Base-by-base conservation (phyloP, 1,139 yeast species). In the Diutina pseudorugosa region DNA sequence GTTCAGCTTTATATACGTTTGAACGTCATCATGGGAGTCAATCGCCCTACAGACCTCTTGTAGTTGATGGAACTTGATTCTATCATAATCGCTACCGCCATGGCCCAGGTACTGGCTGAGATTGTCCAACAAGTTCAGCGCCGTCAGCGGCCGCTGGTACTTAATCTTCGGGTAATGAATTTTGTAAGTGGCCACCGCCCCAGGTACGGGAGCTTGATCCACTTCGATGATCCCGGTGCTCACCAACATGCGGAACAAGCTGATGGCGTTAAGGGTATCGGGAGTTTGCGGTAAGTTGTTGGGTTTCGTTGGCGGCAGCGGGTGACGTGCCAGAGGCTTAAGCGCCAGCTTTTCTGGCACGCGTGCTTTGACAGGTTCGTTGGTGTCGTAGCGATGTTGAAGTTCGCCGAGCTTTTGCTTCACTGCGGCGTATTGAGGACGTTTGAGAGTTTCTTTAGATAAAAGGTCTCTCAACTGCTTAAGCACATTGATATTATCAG, bases 401-500 rank as follows among this genome's bases (percentile, higher is more conserved):
- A 45, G 40, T 16, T 27, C 49, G n/a, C 14, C 19, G n/a, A 45
- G 21, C 40, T 45, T 45, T 9, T n/a, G 21, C 27, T 27, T 27
- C 23, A 45, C 49, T 9, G 49, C 49, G 6, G 27, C 40, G 12
- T 16, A 27, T 5, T 78, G 80, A 25, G 67, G 65, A 9, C 64
- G 62, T 41, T 70, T 72, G 65, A 79, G 73, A 12, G 62, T 61
- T 55, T 66, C 73, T 57, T 62, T 68, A 16, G 63, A 62, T 52
- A 79, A 64, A 40, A 78, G 67, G 14, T 55, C 57, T 44, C 70
- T 68, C 53, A 79, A 66, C 57, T 77, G 77, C 47, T 64, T 65
- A 56, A 79, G 70, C 1, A 80, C 77, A 52, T 70, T 69, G 54
- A 68, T 69, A 48, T 73, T 62, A 41, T 69, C 76, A 41, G 58